Evolutionary conservation across 768 basidiomycete species (phyloP).

Genomic region (Termitomyces sp.): DNA sequence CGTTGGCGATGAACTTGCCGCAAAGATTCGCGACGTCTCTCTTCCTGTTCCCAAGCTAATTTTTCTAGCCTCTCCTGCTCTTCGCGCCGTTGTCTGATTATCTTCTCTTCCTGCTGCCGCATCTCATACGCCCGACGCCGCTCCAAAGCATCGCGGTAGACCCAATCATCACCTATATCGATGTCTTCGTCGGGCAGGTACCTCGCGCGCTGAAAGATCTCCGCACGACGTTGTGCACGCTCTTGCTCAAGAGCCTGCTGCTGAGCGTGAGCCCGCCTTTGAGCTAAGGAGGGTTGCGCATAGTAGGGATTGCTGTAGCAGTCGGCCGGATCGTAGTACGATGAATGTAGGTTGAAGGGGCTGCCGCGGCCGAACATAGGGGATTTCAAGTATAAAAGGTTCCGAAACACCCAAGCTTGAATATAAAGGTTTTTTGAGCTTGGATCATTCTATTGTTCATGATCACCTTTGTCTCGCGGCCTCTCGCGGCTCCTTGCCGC

Average conservation of each 20-base stretch:
- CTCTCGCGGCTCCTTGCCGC: conserved; percentile 2
- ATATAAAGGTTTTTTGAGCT: not conserved
- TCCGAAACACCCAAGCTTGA: not conserved
- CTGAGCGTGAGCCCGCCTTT: conserved; percentile 21
- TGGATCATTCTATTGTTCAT: not conserved
- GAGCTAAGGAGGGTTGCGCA: conserved; percentile 10
- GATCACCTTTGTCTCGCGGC: conserved; percentile 1
- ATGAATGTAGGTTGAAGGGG: conserved; percentile 20
- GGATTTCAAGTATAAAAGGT: not conserved
- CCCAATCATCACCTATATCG: conserved; percentile 32
- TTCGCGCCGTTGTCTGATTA: conserved; percentile 6
- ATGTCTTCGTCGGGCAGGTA: conserved; percentile 34
- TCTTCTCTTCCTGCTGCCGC: conserved; percentile 22
- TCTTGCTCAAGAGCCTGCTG: conserved; percentile 18
- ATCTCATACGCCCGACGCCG: conserved; percentile 28
- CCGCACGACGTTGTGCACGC: conserved; percentile 26
- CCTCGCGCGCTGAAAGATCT: conserved; percentile 34
- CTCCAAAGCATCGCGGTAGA: conserved; percentile 31
- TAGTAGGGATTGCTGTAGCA: not conserved
- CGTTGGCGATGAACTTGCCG: conserved; percentile 12
- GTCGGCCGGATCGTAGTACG: conserved; percentile 16
- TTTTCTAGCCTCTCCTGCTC: conserved; percentile 17
- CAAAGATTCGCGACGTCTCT: conserved; percentile 10
- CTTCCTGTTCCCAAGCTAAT: conserved; percentile 11
- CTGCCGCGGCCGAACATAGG: conserved; percentile 26